Percentiles rank a stretch among this genome's conserved stretches.
Evolutionary conservation across 768 basidiomycete genomes (phyloP).

Genomic region (Podaxis pistillaris): DNA sequence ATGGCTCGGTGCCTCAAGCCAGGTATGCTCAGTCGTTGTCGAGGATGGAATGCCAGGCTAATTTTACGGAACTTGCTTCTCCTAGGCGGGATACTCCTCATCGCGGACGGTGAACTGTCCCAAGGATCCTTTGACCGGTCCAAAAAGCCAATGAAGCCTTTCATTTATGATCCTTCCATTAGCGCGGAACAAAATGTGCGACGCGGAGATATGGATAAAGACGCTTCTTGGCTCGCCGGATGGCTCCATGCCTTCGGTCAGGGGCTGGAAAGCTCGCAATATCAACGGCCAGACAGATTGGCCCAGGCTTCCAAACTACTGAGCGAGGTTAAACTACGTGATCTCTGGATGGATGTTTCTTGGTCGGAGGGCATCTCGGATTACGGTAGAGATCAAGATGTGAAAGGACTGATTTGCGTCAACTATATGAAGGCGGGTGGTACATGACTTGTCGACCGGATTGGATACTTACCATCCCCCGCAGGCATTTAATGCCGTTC

Average conservation of each 20-base stretch:
- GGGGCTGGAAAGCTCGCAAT: neutral
- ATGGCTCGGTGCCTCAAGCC: conserved; percentile 2
- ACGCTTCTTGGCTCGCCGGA: neutral
- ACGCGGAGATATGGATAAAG: neutral
- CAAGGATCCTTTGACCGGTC: neutral
- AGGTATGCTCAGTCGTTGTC: neutral
- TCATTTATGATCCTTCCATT: neutral
- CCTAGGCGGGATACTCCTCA: neutral
- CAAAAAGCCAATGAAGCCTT: neutral
- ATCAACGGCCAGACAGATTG: neutral
- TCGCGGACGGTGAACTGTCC: conserved; percentile 1
- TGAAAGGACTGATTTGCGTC: neutral
- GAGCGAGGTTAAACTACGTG: neutral
- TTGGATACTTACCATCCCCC: neutral
- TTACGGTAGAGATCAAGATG: neutral
- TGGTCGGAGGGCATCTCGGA: neutral
- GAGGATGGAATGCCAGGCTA: neutral
- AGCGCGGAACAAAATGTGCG: neutral
- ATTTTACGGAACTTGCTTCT: neutral
- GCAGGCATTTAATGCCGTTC: conserved; percentile 1
- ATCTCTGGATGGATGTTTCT: conserved; percentile 7
- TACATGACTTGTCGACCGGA: neutral
- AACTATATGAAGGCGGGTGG: neutral
- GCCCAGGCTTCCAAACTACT: neutral
- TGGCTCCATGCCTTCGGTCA: neutral